Base-by-base conservation (phyloP, 805 yeast species). In the Teunomyces cretensis region DNA sequence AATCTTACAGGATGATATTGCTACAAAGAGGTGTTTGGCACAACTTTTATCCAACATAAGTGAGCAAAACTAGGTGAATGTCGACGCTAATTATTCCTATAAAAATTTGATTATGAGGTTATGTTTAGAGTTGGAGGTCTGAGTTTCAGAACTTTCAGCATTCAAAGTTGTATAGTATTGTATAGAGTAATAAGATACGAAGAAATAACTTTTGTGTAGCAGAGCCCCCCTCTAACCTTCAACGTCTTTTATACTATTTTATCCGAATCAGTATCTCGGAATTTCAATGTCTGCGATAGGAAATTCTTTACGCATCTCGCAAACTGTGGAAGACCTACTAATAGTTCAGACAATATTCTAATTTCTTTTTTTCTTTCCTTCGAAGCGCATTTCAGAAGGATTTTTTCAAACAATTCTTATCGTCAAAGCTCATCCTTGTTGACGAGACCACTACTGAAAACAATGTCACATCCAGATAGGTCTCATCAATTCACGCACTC, bases 1-100 rank as follows among this genome's bases (percentile, higher is more conserved):
- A 37, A 84, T 85, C 2, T 74, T 92, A 44, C 82, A 84, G 55
- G 98, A 92, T 55, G 99, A 92, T 58, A 79, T 81, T 2, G 89
- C 91, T 11, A 89, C 97, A 6, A 89, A 87, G 58, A 79, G 90
- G 54, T 88, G 97, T 60, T 72, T 94, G 49, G 84, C 90, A 2
- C 96, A 91, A 65, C 74, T 94, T 39, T 73, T 92, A 50, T 74
- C 84, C 43, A 85, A 84, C 53, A 73, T 88, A 27, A 66, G 62
- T 45, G 73, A 67, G 28, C 62, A 50, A 49, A 49, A 51, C 31
- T 41, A 46, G 9, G 28, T 5, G 28, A 7, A 4, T 11, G 22
- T 19, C 22, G 22, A 19, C 3, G 22, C 22, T 19, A 19, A 19
- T 19, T n/a, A n/a, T 19, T 19, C 22, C 22, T 6, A 19, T 19